Evolutionary conservation across 1,284 basidiomycete species (phyloP).

Genomic region (Microbotryum silenes-acaulis): DNA sequence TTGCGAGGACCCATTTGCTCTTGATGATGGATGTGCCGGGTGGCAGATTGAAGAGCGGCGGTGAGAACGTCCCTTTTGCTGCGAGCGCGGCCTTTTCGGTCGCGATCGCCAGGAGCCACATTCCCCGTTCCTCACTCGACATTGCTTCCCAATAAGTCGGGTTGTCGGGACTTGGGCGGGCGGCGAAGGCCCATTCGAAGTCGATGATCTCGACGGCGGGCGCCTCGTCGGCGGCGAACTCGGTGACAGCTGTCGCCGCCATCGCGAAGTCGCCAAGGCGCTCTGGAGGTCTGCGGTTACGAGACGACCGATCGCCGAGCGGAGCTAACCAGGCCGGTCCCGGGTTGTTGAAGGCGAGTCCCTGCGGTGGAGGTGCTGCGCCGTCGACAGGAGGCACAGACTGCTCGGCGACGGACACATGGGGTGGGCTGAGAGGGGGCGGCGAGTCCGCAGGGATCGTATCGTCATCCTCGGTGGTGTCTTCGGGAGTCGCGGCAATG

Average conservation of each 20-base stretch:
- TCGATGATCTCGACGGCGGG: not conserved
- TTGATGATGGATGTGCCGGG: constrained; percentile 3
- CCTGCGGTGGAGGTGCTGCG: not conserved
- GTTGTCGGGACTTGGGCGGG: not conserved
- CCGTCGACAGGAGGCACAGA: not conserved
- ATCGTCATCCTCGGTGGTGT: not conserved
- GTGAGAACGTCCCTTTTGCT: constrained; percentile 10
- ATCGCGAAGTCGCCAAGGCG: not conserved
- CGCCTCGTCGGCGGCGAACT: too few relatives aligned
- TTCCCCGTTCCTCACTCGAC: constrained; percentile 1
- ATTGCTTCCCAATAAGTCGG: constrained; percentile 4
- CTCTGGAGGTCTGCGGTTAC: not conserved
- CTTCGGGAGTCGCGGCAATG: not conserved
- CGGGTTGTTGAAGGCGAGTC: not conserved
- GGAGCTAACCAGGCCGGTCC: not conserved
- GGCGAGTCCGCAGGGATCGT: not conserved
- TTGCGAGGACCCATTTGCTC: constrained; percentile 10
- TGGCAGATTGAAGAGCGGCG: constrained; percentile 1
- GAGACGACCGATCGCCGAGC: not conserved
- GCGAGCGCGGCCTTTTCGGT: constrained; percentile 9
- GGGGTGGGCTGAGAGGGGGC: not conserved
- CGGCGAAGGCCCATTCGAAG: not conserved
- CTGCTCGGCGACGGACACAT: not conserved
- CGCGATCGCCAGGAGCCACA: constrained; percentile 8
- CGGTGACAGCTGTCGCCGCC: not conserved